phyloP scores from a whole-genome alignment of 139 green algal genomes.

The Ettlia oleoabundans region DNA sequence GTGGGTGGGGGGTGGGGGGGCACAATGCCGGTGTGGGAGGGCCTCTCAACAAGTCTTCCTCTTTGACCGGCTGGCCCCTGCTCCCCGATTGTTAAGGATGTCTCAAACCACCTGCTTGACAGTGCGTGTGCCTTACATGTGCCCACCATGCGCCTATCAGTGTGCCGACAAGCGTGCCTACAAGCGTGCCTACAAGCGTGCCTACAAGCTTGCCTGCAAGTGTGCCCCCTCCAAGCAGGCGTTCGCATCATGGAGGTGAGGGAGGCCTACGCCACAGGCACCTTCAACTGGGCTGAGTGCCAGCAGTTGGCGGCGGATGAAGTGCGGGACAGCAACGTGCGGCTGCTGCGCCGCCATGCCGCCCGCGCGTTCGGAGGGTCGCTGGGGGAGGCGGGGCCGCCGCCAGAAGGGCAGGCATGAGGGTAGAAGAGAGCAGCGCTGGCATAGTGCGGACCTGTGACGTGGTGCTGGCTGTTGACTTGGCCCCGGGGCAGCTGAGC shows the following conservation, averaged over 20 bases:
- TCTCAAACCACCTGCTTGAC: too few relatives aligned
- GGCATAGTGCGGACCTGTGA: too few relatives aligned
- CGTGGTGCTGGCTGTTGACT: too few relatives aligned
- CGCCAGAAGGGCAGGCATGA: too few relatives aligned
- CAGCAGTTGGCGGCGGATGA: neutral
- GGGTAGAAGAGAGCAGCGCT: too few relatives aligned
- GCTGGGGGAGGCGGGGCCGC: neutral
- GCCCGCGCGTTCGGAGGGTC: neutral
- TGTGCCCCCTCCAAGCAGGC: neutral
- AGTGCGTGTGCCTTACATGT: neutral
- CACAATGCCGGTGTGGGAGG: slow-evolving; percentile 1
- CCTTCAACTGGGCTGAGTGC: neutral
- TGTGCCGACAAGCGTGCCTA: too few relatives aligned
- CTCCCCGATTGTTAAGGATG: too few relatives aligned
- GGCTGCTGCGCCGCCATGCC: neutral
- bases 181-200: too few relatives aligned
- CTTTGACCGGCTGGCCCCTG: too few relatives aligned
- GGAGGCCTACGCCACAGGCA: neutral
- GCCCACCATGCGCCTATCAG: neutral
- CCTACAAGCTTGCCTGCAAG: neutral
- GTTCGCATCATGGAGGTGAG: neutral
- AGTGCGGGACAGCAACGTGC: neutral
- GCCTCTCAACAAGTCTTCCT: too few relatives aligned
- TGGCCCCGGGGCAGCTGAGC: too few relatives aligned
- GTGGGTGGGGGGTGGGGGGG: too few relatives aligned